Percentiles rank a stretch among this genome's conserved stretches.
These are phyloP conservation scores for Plasmodium malariae DNA, from an alignment of 169 alveolate genomes.

Conservation along the genomic window DNA sequence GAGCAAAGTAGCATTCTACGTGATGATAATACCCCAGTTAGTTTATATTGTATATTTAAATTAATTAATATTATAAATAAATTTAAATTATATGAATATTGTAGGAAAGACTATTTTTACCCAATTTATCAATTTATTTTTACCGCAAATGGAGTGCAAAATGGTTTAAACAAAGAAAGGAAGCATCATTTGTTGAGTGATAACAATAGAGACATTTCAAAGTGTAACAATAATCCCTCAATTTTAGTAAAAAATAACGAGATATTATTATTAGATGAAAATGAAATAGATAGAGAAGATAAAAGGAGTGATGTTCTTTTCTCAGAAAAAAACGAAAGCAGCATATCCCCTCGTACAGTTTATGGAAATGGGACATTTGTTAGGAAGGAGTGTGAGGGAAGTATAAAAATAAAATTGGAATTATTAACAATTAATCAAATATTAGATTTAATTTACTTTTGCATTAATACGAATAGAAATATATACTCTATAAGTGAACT, in stretches of 20 bases:
- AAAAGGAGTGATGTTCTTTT: background rate
- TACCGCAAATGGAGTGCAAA: background rate
- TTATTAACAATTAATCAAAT: conserved; percentile 52
- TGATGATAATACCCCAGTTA: background rate
- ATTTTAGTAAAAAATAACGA: conserved; percentile 39
- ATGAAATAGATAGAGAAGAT: background rate
- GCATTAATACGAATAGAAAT: conserved; percentile 36
- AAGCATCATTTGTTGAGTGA: background rate
- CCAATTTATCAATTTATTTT: conserved; percentile 58
- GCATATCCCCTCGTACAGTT: background rate
- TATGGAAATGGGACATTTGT: background rate
- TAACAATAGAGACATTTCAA: background rate
- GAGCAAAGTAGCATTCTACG: conserved; percentile 1
- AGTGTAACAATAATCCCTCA: conserved; percentile 26
- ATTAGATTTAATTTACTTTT: conserved; percentile 59
- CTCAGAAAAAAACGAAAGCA: background rate
- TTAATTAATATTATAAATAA: conserved; percentile 60
- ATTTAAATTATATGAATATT: conserved; percentile 55
- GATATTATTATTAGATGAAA: conserved; percentile 19
- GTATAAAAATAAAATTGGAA: conserved; percentile 36
- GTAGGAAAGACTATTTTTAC: conserved; percentile 34
- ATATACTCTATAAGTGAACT: conserved; percentile 50
- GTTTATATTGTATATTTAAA: conserved; percentile 39
- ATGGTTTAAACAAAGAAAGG: background rate
- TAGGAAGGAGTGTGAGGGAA: background rate